Base-by-base conservation (phyloP, 257 asterid species). In the Capsicum chinense region DNA sequence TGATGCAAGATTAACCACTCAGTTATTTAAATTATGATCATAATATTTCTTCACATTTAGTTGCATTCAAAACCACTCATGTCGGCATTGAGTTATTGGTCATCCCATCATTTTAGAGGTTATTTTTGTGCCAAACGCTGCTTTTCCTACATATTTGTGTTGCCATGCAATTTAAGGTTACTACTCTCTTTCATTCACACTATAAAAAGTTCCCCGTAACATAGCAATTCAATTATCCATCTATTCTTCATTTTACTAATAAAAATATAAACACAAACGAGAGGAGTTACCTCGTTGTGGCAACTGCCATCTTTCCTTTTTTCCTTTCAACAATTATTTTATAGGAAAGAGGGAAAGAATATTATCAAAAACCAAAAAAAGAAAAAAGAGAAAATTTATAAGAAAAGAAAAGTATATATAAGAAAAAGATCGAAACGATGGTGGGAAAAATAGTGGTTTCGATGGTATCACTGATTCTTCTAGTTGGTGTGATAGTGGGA, bases 401-500 rank as follows among this genome's bases (percentile, higher is more conserved):
- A 8, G 17, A 69, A 8, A 47, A 44, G 35, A 21, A 15, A 47
- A 37, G 56, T 19, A 50, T 9, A 44, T 50, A 50, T 9, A 50
- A 56, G 62, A 54, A 16, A 39, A 39, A 39, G 5, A 39, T 39
- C 42, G 3, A 39, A 39, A 57, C 59, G 56, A 92, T 92, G 97
- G 88, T 81, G 4, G 88, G 90, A 56, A 86, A 84, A 59, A 83
- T 87, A 26, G 92, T 88, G 0, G 83, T 91, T 3, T 87, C 94
- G 0, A 15, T 85, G 12, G 91, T 92, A 63, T 90, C 95, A 37
- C 37, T 92, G 58, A 58, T 93, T 19, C 89, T 95, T 21, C 89
- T 95, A 19, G 92, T 92, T 6, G 98, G 95, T 0, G 92, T 89
- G 10, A 86, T 92, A 8, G 69, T 93, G 26, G 97, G 95, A 0